phyloP scores from a whole-genome alignment of 371 early-diverging fungal species.

The Syncephalastrum sp. region DNA sequence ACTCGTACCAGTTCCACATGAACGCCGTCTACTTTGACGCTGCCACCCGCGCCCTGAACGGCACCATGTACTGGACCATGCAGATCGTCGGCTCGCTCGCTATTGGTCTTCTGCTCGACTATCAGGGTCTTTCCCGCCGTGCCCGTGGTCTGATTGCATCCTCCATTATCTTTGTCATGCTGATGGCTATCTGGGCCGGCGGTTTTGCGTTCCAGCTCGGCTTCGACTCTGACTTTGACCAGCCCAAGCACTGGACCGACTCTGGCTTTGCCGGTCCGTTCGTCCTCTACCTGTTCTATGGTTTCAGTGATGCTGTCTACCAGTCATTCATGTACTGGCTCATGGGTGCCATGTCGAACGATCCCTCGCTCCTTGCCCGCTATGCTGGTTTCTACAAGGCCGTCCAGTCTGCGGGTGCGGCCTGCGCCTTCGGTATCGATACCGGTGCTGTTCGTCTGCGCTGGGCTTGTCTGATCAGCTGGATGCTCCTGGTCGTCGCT shows the following conservation, averaged over 20 bases:
- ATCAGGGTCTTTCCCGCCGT: slow-evolving; percentile 37
- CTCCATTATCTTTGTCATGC: slow-evolving; percentile 39
- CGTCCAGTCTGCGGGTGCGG: slow-evolving; percentile 56
- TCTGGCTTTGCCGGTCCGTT: slow-evolving; percentile 53
- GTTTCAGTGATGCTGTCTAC: slow-evolving; percentile 67
- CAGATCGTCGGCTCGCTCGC: slow-evolving; percentile 63
- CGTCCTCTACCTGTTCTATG: slow-evolving; percentile 65
- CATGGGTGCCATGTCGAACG: slow-evolving; percentile 76
- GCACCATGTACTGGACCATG: slow-evolving; percentile 68
- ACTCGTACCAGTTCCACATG: slow-evolving; percentile 63
- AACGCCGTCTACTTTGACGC: slow-evolving; percentile 54
- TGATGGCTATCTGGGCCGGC: slow-evolving; percentile 63
- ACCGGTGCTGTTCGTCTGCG: slow-evolving; percentile 27
- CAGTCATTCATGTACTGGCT: slow-evolving; percentile 78
- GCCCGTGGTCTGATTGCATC: slow-evolving; percentile 56
- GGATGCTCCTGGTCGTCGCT: slow-evolving; percentile 33
- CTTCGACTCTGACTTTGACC: slow-evolving; percentile 31
- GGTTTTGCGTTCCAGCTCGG: slow-evolving; percentile 59
- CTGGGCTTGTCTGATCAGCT: slow-evolving; percentile 34
- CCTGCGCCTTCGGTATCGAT: slow-evolving; percentile 39
- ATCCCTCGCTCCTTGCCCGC: slow-evolving; percentile 62
- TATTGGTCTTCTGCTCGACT: slow-evolving; percentile 60
- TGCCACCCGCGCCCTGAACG: slow-evolving; percentile 66
- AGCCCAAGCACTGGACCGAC: slow-evolving; percentile 27
- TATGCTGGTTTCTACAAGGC: slow-evolving; percentile 78